Conservation (phyloP, 78 protist species). For the Cavenderia fasciculata region DNA sequence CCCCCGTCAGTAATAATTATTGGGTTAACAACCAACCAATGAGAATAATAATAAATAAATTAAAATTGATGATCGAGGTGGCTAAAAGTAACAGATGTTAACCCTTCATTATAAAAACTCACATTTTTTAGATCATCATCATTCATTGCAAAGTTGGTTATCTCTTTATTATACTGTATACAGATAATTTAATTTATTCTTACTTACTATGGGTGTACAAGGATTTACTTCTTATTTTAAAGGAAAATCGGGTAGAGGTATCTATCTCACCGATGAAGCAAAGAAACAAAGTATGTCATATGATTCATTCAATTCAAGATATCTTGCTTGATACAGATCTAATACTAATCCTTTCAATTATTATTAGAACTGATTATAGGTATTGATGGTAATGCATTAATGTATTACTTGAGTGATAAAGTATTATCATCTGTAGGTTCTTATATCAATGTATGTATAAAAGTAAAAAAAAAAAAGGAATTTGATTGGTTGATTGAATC, state of each 20-base stretch:
- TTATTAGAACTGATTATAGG: neutral
- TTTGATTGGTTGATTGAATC: no score
- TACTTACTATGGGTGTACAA: slow-evolving; percentile 5
- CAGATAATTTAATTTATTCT: no score
- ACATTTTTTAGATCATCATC: no score
- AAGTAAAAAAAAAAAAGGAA: no score
- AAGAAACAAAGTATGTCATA: neutral
- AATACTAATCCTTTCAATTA: neutral
- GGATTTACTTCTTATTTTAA: slow-evolving; percentile 6
- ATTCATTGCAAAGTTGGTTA: no score
- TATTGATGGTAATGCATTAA: slow-evolving; percentile 18
- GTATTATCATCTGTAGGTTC: neutral
- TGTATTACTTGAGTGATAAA: neutral
- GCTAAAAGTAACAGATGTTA: no score
- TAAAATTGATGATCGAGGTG: no score
- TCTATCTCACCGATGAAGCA: neutral
- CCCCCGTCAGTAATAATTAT: no score
- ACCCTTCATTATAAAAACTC: no score
- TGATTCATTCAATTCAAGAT: neutral
- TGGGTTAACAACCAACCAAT: no score
- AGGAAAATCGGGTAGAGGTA: neutral
- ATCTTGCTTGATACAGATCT: neutral
- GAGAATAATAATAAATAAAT: no score
- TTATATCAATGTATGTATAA: neutral
- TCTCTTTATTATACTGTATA: no score